Conservation (phyloP, 2,329 filamentous ascomycete genomes). For the Xylariaceae sp. region DNA sequence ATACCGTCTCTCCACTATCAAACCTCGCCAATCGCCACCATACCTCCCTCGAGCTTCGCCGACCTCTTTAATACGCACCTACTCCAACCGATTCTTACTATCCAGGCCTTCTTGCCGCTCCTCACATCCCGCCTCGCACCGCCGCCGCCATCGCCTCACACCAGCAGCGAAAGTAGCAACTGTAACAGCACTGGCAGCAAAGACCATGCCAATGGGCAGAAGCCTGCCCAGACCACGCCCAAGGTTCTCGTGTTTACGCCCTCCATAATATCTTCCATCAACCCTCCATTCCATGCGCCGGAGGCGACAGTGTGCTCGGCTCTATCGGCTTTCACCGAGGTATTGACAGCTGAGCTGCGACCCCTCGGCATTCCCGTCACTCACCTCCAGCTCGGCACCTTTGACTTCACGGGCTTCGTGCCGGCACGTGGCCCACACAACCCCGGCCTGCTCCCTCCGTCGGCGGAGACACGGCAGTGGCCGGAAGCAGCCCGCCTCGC, state of each 20-base stretch:
- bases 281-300: conserved; percentile 74
- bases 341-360: conserved; percentile 71
- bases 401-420: conserved; percentile 71
- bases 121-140: conserved; percentile 55
- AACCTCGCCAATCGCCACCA: conserved; percentile 76
- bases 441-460: conserved; percentile 36
- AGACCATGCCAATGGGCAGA: conserved; percentile 2
- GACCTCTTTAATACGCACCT: conserved; percentile 91
- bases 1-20: conserved; percentile 78
- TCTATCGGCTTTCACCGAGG: conserved; percentile 78
- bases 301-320: conserved; percentile 83
- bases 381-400: conserved; percentile 84
- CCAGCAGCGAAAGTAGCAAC: conserved; percentile 14
- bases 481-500: conserved; percentile 52
- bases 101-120: conserved; percentile 83
- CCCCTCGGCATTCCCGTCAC: conserved; percentile 73
- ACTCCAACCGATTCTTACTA: conserved; percentile 79
- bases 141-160: conserved; percentile 34
- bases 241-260: conserved; percentile 75
- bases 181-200: not conserved
- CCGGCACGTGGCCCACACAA: conserved; percentile 34
- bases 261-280: conserved; percentile 72
- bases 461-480: conserved; percentile 57
- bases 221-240: conserved; percentile 44
- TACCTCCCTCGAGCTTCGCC: conserved; percentile 77